Base-by-base conservation (phyloP, 2,329 filamentous ascomycete species). In the Aspergillus sp. region DNA sequence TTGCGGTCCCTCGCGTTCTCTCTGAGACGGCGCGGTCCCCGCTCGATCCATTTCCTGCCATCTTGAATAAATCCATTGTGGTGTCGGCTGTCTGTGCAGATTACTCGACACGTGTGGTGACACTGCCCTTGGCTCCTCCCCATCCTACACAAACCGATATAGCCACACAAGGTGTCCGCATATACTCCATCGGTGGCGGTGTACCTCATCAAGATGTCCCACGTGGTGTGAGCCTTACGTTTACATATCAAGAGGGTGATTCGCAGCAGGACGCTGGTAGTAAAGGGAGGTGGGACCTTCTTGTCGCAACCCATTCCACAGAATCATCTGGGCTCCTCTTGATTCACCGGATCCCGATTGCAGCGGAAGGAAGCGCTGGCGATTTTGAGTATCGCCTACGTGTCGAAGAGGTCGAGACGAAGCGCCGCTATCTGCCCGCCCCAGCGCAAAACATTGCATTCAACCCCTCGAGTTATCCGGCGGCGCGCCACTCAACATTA, bases 61-160 rank as follows among this genome's bases (percentile, higher is more conserved):
- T 85, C 38, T 77, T 86, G 59, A 79, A 77, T 47, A 76, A 78
- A 43, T 81, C 78, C 57, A 81, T 89, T 17, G 77, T 87, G 25
- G 76, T 88, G 43, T 79, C 82, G 0, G 82, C 83, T 4, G 80
- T 83, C 17, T 88, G 85, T 65, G 80, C 83, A 17, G 86, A 89
- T 69, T 82, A 80, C 15, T 84, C 80, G n/a, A 77, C 86, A 11
- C 80, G 82, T 31, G 67, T 89, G 52, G 76, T 89, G 23, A 81
- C 81, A 4, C 68, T 87, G 19, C 85, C 86, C 4, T 75, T 88
- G 25, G 71, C 72, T 13, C 85, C 85, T 52, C 85, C 85, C 25
- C 78, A 83, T 45, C 74, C 77, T 22, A 68, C 72, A 3, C 71
- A 75, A 30, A 76, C 76, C 30, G 71, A 80, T 54, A 60, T 72